Conservation (phyloP, 106 monocot genomes). For the Alisma plantagoaquatica region DNA sequence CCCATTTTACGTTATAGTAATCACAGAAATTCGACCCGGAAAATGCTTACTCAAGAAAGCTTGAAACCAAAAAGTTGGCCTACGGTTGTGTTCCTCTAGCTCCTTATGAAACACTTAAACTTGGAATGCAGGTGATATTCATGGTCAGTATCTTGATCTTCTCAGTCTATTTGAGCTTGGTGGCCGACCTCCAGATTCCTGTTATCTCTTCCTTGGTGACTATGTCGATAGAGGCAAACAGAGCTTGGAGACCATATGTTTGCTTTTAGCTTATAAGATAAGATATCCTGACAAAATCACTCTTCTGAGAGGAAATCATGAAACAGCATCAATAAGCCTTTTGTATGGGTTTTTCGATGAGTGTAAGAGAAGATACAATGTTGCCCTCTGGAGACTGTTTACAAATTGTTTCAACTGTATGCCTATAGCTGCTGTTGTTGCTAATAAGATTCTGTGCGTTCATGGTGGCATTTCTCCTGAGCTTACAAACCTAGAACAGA, state of each 20-base stretch:
- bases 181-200: slow-evolving; percentile 31
- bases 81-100: no score
- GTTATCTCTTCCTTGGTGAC: slow-evolving; percentile 44
- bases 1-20: no score
- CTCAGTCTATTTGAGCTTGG: slow-evolving; percentile 35
- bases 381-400: slow-evolving; percentile 34
- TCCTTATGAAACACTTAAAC: no score
- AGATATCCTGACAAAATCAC: slow-evolving; percentile 41
- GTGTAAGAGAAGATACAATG: slow-evolving; percentile 35
- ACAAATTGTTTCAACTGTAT: slow-evolving; percentile 44
- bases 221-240: slow-evolving; percentile 46
- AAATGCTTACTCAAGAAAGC: no score
- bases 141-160: slow-evolving; percentile 42
- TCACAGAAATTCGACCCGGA: no score
- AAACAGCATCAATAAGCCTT: slow-evolving; percentile 34
- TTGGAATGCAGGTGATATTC: slow-evolving; percentile 61
- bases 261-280: slow-evolving; percentile 48
- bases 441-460: slow-evolving; percentile 42
- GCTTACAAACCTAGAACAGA: slow-evolving; percentile 34
- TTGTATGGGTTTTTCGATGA: slow-evolving; percentile 49
- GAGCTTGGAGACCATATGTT: slow-evolving; percentile 45
- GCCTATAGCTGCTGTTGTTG: slow-evolving; percentile 36
- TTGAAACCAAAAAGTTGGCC: no score
- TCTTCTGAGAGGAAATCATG: slow-evolving; percentile 44
- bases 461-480: slow-evolving; percentile 51